Evolutionary conservation across 768 basidiomycete genomes (phyloP).

Genomic region (Trametes villosa): DNA sequence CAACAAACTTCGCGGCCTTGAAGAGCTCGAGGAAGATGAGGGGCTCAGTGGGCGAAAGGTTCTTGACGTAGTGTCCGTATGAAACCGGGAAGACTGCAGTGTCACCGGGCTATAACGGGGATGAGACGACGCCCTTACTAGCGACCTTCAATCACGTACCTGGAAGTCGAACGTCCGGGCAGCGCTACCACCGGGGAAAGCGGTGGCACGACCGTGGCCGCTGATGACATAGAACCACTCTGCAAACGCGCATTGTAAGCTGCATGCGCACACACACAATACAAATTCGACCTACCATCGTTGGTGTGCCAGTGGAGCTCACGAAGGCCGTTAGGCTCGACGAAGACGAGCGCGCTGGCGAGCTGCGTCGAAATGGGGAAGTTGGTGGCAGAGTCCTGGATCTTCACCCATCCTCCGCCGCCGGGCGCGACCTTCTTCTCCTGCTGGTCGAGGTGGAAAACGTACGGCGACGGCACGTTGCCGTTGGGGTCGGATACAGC

Average conservation of each 20-base stretch:
- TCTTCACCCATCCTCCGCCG: constrained; percentile 34
- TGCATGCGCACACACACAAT: not conserved
- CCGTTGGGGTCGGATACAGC: constrained; percentile 26
- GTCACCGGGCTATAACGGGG: constrained; percentile 22
- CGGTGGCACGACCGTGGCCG: constrained; percentile 30
- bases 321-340: constrained; percentile 33
- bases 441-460: constrained; percentile 30
- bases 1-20: constrained; percentile 30
- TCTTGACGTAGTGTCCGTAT: constrained; percentile 33
- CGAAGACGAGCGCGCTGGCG: constrained; percentile 29
- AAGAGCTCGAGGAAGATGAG: constrained; percentile 34
- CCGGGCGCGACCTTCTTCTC: constrained; percentile 27
- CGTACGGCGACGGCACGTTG: constrained; percentile 23
- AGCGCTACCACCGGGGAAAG: constrained; percentile 29
- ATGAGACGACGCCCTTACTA: not conserved
- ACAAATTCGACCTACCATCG: constrained; percentile 24
- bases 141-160: constrained; percentile 6
- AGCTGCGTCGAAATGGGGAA: constrained; percentile 29
- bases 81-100: constrained; percentile 30
- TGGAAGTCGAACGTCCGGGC: constrained; percentile 33
- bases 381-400: constrained; percentile 32
- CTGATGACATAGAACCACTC: constrained; percentile 34
- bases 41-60: constrained; percentile 33
- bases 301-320: constrained; percentile 33
- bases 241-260: not conserved